Evolutionary conservation across 2,329 filamentous ascomycete genomes (phyloP).

Genomic region (Cordyceps fumosorosea): DNA sequence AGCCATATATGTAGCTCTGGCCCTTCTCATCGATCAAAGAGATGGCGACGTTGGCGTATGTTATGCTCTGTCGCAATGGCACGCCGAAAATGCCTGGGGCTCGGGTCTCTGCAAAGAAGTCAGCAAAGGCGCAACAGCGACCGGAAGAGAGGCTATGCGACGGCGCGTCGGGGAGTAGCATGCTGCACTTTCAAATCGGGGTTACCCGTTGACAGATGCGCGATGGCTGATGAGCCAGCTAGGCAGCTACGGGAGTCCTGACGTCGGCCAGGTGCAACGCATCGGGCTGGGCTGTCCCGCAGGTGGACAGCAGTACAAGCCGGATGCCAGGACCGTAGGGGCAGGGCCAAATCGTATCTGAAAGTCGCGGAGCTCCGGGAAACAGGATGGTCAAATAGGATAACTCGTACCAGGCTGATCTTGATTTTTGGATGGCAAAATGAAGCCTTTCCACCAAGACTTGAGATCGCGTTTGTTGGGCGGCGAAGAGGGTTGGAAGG

Average conservation of each 20-base stretch:
- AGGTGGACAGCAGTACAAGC: background rate
- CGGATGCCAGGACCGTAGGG: background rate
- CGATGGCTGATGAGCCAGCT: background rate
- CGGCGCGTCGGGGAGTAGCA: background rate
- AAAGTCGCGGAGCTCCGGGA: background rate
- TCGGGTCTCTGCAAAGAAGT: slow-evolving; percentile 33
- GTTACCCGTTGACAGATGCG: background rate
- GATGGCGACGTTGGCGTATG: slow-evolving; percentile 96
- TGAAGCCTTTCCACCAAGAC: slow-evolving; percentile 97
- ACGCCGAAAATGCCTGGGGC: slow-evolving; percentile 86
- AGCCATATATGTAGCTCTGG: slow-evolving; percentile 95
- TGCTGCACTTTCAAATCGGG: background rate
- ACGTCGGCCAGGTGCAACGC: background rate
- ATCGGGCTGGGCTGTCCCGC: background rate
- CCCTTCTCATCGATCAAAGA: slow-evolving; percentile 89
- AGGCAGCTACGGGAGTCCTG: background rate
- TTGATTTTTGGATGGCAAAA: slow-evolving; percentile 55
- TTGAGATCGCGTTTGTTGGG: slow-evolving; percentile 82
- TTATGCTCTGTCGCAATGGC: slow-evolving; percentile 87
- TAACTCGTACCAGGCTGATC: slow-evolving; percentile 44
- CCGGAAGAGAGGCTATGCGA: background rate
- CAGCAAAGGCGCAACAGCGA: slow-evolving; percentile 1
- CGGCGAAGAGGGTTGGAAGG: slow-evolving; percentile 43
- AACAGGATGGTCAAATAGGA: background rate
- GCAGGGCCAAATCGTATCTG: background rate